Evolutionary conservation across 148 eudicot species (phyloP).

Genomic region (Simmondsia chinensis): DNA sequence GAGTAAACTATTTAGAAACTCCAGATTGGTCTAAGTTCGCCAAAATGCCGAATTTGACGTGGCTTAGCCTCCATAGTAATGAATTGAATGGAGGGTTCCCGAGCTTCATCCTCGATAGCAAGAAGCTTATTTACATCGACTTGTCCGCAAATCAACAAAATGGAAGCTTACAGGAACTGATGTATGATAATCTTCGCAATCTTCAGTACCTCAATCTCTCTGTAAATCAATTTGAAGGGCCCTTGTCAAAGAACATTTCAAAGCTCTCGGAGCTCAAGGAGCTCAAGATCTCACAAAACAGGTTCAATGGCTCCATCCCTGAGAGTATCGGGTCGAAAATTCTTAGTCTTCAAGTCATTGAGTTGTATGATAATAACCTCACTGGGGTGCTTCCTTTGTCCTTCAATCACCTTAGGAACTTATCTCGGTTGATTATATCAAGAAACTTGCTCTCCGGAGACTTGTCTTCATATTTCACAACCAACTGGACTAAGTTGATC

Average conservation of each 20-base stretch:
- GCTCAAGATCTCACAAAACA: conserved; percentile 34
- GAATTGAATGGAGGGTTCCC: conserved; percentile 12
- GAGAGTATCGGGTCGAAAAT: conserved; percentile 8
- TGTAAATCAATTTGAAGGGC: conserved; percentile 40
- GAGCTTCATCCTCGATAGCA: conserved; percentile 9
- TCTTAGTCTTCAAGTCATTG: conserved; percentile 23
- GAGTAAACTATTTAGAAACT: conserved; percentile 15
- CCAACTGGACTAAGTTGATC: conserved; percentile 47
- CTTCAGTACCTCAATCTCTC: conserved; percentile 47
- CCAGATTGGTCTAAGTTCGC: conserved; percentile 14
- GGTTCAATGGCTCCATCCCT: conserved; percentile 33
- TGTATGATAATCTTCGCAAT: conserved; percentile 30
- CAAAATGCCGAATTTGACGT: conserved; percentile 5
- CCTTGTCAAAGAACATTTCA: conserved; percentile 33
- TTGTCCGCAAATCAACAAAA: conserved; percentile 5
- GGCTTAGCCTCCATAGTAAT: conserved; percentile 14
- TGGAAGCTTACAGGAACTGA: conserved; percentile 19
- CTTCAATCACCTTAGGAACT: conserved; percentile 31
- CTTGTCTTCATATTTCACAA: conserved; percentile 30
- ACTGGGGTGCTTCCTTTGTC: conserved; percentile 48
- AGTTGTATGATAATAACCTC: conserved; percentile 36
- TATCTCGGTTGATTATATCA: conserved; percentile 38
- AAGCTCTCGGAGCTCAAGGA: conserved; percentile 36
- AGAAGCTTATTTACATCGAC: conserved; percentile 12
- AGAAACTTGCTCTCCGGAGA: conserved; percentile 47